Percentiles rank a stretch among this genome's conserved stretches.
These are phyloP conservation scores for Gossypium anomalum DNA, from an alignment of 345 rosid genomes.

Conservation along the genomic window DNA sequence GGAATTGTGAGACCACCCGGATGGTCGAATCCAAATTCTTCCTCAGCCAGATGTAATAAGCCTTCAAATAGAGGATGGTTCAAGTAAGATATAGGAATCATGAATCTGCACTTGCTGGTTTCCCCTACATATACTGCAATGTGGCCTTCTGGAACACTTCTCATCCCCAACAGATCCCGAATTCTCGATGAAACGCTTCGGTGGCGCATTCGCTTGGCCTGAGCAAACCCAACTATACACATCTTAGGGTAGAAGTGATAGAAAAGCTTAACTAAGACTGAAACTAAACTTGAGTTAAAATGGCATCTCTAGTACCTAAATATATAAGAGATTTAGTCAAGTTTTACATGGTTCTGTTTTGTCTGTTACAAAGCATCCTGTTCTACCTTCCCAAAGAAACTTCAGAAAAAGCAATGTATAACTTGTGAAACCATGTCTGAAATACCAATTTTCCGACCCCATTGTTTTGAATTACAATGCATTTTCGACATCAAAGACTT, in stretches of 20 bases:
- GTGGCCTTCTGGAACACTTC: slow-evolving; percentile 43
- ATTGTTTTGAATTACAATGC: background rate
- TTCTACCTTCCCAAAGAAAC: background rate
- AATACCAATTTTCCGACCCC: background rate
- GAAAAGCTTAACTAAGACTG: background rate
- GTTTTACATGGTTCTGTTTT: slow-evolving; percentile 1
- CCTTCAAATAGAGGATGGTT: slow-evolving; percentile 16
- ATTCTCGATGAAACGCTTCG: background rate
- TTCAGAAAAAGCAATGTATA: background rate
- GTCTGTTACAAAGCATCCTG: background rate
- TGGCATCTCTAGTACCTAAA: no score
- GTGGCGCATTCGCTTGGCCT: slow-evolving; percentile 56
- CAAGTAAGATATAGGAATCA: slow-evolving; percentile 60
- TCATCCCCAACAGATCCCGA: slow-evolving; percentile 46
- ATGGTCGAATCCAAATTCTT: slow-evolving; percentile 32
- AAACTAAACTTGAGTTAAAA: background rate
- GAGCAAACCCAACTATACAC: slow-evolving; percentile 43
- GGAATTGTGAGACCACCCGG: slow-evolving; percentile 78
- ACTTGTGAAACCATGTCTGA: background rate
- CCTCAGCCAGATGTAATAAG: no score
- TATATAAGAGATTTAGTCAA: no score
- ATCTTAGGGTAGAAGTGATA: slow-evolving; percentile 29
- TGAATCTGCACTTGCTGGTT: slow-evolving; percentile 37
- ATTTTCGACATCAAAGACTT: background rate
- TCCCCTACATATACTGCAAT: slow-evolving; percentile 54